Conservation (phyloP, 2,329 filamentous ascomycete species). For the Fusarium bulbicola region DNA sequence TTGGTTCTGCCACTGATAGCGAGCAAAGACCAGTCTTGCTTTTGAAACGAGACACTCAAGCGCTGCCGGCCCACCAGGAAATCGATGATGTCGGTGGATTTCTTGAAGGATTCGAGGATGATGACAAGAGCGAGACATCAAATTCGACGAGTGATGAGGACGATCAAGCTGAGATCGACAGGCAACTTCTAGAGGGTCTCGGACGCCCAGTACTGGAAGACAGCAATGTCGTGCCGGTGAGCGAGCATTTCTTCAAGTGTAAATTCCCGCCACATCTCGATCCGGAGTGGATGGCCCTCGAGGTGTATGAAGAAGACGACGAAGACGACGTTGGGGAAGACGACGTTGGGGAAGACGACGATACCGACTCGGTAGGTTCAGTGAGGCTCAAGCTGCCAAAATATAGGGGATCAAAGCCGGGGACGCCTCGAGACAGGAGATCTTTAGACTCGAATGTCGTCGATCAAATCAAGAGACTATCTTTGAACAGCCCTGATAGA, state of each 20-base stretch:
- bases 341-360: conserved; percentile 54
- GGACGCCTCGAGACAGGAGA: conserved; percentile 25
- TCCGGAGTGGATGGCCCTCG: conserved; percentile 89
- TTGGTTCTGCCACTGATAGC: conserved; percentile 64
- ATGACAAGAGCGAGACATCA: not conserved
- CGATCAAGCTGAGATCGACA: conserved; percentile 57
- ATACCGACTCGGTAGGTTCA: conserved; percentile 58
- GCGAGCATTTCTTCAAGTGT: conserved; percentile 12
- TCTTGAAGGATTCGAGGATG: conserved; percentile 55
- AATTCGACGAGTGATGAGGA: conserved; percentile 29
- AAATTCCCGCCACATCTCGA: conserved; percentile 77
- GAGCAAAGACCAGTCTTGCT: conserved; percentile 50
- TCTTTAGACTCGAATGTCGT: conserved; percentile 52
- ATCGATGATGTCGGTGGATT: conserved; percentile 8
- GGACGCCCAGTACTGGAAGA: not conserved
- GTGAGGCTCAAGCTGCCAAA: conserved; percentile 45
- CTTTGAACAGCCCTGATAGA: conserved; percentile 40
- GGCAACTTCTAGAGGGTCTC: conserved; percentile 51
- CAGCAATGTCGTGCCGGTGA: not conserved
- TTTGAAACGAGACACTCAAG: conserved; percentile 44
- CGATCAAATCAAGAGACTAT: conserved; percentile 53
- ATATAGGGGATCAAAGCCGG: conserved; percentile 12
- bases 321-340: conserved; percentile 39
- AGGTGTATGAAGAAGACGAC: conserved; percentile 76
- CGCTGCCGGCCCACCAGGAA: conserved; percentile 1